These are phyloP conservation scores for Naganishia vishniacii DNA, from an alignment of 768 basidiomycete genomes.

Conservation along the genomic window DNA sequence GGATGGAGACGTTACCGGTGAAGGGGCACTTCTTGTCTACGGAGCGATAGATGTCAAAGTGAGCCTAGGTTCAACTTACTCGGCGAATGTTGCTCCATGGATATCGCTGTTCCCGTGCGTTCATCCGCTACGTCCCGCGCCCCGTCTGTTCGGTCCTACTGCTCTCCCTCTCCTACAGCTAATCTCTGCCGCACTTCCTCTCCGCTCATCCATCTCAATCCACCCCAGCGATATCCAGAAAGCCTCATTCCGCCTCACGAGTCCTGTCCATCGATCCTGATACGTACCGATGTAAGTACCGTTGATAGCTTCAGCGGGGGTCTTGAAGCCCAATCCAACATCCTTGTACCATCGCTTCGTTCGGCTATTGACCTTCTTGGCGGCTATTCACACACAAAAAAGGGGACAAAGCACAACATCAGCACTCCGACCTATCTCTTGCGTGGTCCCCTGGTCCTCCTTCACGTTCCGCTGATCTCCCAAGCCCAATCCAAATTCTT, in stretches of 20 bases:
- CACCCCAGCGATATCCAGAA: neutral
- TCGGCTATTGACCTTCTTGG: conserved; percentile 88
- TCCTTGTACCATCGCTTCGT: conserved; percentile 99
- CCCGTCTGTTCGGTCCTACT: too few relatives aligned
- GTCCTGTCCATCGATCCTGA: neutral
- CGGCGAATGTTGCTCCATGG: neutral
- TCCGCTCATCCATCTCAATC: too few relatives aligned
- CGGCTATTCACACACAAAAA: conserved; percentile 52
- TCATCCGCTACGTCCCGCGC: too few relatives aligned
- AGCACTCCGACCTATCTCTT: neutral
- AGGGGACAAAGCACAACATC: neutral
- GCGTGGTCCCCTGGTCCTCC: neutral
- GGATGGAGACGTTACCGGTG: conserved; percentile 93
- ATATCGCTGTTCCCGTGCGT: neutral
- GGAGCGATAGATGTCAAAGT: neutral
- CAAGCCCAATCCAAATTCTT: neutral
- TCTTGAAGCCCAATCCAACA: conserved; percentile 94
- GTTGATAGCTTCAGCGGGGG: conserved; percentile 86
- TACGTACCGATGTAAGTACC: conserved; percentile 90
- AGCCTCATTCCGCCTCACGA: neutral
- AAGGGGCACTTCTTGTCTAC: conserved; percentile 99
- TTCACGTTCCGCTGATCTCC: neutral
- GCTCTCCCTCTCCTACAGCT: too few relatives aligned
- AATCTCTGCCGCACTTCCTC: too few relatives aligned
- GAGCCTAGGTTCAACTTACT: neutral